Evolutionary conservation across 2,329 filamentous ascomycete genomes (phyloP).

Genomic region (Mollisiaceae sp.): DNA sequence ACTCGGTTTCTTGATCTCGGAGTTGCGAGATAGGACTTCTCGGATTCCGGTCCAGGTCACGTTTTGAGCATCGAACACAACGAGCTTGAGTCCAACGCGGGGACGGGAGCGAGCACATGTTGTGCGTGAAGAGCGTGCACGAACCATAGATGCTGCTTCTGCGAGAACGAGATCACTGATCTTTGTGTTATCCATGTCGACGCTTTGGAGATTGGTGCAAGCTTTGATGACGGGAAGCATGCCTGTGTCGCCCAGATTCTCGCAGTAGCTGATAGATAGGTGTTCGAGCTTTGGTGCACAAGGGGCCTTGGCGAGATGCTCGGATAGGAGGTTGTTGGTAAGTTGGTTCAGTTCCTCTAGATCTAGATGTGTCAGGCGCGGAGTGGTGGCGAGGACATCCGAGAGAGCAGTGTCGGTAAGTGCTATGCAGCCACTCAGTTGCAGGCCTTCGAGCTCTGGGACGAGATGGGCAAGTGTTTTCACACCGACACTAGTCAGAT

Average conservation of each 20-base stretch:
- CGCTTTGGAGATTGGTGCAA: slow-evolving; percentile 69
- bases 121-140: slow-evolving; percentile 58
- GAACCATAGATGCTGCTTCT: slow-evolving; percentile 83
- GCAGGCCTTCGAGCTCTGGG: slow-evolving; percentile 80
- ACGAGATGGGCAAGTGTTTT: slow-evolving; percentile 73
- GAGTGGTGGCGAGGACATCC: slow-evolving; percentile 74
- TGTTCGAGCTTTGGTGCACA: slow-evolving; percentile 76
- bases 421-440: slow-evolving; percentile 77
- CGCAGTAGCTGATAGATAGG: slow-evolving; percentile 89
- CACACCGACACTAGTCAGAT: slow-evolving; percentile 76
- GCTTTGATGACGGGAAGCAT: slow-evolving; percentile 82
- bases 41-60: slow-evolving; percentile 92
- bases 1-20: slow-evolving; percentile 65
- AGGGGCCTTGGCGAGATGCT: slow-evolving; percentile 76
- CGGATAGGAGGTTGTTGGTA: slow-evolving; percentile 73
- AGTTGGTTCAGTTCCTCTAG: slow-evolving; percentile 83
- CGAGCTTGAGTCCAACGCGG: slow-evolving; percentile 67
- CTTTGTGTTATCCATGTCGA: slow-evolving; percentile 93
- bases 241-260: slow-evolving; percentile 80
- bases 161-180: slow-evolving; percentile 85
- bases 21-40: slow-evolving; percentile 85
- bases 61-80: slow-evolving; percentile 89
- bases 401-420: slow-evolving; percentile 77
- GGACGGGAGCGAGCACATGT: slow-evolving; percentile 34
- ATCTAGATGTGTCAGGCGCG: slow-evolving; percentile 83